phyloP scores from a whole-genome alignment of 1,139 yeast species.

The Nakaseomyces nivariensis region DNA sequence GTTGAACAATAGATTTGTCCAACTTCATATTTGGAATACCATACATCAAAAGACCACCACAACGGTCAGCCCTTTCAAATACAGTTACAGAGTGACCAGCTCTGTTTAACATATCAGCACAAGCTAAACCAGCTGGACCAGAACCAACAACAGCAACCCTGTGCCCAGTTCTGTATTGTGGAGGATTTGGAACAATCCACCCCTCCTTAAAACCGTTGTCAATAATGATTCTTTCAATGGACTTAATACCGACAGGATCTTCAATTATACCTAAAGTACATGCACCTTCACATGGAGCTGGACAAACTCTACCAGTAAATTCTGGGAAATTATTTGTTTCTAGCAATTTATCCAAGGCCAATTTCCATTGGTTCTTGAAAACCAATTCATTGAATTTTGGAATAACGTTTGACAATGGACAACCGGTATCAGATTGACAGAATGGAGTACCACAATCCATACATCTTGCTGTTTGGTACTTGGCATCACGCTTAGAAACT shows the following conservation, averaged over 20 bases:
- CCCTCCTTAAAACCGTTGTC: constrained; percentile 96
- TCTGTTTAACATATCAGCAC: constrained; percentile 92
- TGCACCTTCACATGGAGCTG: constrained; percentile 99
- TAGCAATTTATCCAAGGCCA: constrained; percentile 81
- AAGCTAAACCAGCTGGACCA: constrained; percentile 94
- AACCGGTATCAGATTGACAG: constrained; percentile 96
- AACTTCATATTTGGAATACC: constrained; percentile 99
- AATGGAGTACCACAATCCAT: constrained; percentile 99
- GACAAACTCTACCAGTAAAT: constrained; percentile 96
- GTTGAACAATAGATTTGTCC: constrained; percentile 84
- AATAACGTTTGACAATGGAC: constrained; percentile 93
- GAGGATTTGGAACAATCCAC: constrained; percentile 85
- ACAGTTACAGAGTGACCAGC: constrained; percentile 92
- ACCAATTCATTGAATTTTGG: constrained; percentile 98
- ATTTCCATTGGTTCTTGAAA: constrained; percentile 90
- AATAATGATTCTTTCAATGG: constrained; percentile 91
- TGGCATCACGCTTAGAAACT: constrained; percentile 74
- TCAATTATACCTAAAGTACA: constrained; percentile 91
- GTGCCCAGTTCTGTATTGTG: constrained; percentile 72
- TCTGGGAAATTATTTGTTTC: constrained; percentile 99
- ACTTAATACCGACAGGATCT: constrained; percentile 94
- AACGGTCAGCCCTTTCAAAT: constrained; percentile 87
- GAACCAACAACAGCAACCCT: constrained; percentile 84
- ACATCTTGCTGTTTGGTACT: constrained; percentile 94
- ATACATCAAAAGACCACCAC: constrained; percentile 96